Evolutionary conservation across 352 stramenopile species (phyloP), one percentile per base, ranked within the genome.

Genomic region (Plasmopara muralis): DNA sequence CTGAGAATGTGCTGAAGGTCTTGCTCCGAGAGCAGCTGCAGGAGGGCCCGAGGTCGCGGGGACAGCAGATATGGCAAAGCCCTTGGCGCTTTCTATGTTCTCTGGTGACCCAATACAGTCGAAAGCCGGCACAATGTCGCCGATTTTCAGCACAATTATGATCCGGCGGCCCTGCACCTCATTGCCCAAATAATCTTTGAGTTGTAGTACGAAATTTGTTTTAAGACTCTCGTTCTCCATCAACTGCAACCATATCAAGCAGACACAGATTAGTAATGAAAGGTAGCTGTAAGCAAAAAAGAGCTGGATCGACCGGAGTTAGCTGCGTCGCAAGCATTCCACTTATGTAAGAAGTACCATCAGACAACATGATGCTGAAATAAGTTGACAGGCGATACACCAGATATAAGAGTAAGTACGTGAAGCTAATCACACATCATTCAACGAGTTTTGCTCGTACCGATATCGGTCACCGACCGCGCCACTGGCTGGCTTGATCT

Each of bases 241-340:
- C 29, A 89, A 64, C 81, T 91, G 41, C 7, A 40, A 7, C 20
- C 2, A 51, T n/a, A n/a, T 28, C 13, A 41, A 50, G 41, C 14
- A 18, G 12, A 41, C 16, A 18, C 6, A 41, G 37, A 16, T 7
- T 41, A 15, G 7, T 41, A 18, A 7, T 18, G 12, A 18, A 6
- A 16, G 15, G 8, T 34, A 41, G 14, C 3, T 12, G 34, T 6
- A 37, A 14, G n/a, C 25, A 38, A 29, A 16, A 10, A 15, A 12
- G n/a, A 31, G 37, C 7, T 31, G 4, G 34, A 67, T 68, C 38
- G 69, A 93, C 83, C 43, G 77, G 68, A 12, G 79, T 77, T 34
- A 93, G 53, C 59, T 93, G 83, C 38, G 81, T 90, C 10, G 83
- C 83, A 16, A 93, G 68, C 83, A 93, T 93, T 48, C 83, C 83